Evolutionary conservation across 192 early-diverging fungal species (phyloP).

Genomic region (Gryganskiella cystojenkinii): DNA sequence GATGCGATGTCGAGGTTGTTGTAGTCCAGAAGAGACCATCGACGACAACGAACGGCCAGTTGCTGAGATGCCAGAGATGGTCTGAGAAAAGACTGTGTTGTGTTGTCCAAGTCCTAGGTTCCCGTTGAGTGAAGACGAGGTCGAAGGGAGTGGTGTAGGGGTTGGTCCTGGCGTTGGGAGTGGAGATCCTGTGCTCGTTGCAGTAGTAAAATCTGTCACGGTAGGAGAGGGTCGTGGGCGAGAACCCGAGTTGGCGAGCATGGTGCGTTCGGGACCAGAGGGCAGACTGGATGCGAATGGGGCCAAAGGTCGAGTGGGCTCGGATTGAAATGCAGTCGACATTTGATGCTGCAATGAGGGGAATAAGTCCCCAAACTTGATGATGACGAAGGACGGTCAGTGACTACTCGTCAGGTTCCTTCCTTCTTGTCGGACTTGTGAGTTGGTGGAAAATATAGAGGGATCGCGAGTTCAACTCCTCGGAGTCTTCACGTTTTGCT

Average conservation of each 20-base stretch:
- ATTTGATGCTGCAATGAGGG: constrained; percentile 4
- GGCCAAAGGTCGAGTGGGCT: constrained; percentile 27
- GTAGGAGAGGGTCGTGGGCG: constrained; percentile 10
- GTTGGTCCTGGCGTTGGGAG: constrained; percentile 6
- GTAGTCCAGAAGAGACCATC: constrained; percentile 43
- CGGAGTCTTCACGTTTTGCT: background rate
- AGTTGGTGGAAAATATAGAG: too few species aligned
- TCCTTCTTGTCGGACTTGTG: background rate
- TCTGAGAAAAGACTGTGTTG: constrained; percentile 30
- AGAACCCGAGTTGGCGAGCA: constrained; percentile 3
- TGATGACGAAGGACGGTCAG: too few species aligned
- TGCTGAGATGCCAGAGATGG: constrained; percentile 38
- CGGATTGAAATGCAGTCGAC: constrained; percentile 38
- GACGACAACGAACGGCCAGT: constrained; percentile 35
- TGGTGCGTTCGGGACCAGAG: constrained; percentile 24
- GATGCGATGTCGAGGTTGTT: constrained; percentile 40
- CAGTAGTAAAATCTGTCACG: background rate
- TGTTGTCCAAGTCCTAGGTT: background rate
- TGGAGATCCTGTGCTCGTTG: background rate
- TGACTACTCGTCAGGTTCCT: background rate
- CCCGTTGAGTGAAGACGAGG: too few species aligned
- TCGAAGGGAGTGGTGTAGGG: too few species aligned
- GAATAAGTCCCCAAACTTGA: too few species aligned
- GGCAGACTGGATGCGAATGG: constrained; percentile 41
- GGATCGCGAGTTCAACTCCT: too few species aligned